These are phyloP conservation scores for Urtica urens DNA, from an alignment of 306 rosid species.

Conservation along the genomic window DNA sequence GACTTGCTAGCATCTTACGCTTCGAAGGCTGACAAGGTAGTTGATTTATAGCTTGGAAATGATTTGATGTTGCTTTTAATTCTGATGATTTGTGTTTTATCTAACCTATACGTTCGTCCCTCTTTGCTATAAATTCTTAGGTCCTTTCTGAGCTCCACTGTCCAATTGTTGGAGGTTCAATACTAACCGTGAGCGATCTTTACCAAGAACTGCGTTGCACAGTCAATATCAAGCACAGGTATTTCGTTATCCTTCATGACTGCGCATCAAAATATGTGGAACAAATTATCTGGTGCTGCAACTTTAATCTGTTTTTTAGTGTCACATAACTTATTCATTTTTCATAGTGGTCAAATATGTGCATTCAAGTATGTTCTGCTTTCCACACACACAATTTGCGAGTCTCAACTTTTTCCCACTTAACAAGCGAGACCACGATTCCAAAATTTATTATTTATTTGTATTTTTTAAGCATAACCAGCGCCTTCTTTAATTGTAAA, in stretches of 20 bases:
- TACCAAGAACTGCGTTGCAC: slow-evolving; percentile 77
- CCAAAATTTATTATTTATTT: too few relatives aligned
- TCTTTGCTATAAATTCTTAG: slow-evolving; percentile 20
- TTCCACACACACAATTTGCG: too few relatives aligned
- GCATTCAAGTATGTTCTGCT: too few relatives aligned
- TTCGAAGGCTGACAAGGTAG: slow-evolving; percentile 87
- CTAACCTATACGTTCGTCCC: not conserved
- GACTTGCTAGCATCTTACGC: slow-evolving; percentile 61
- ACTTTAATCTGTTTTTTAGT: too few relatives aligned
- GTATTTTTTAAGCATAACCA: too few relatives aligned
- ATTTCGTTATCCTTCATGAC: slow-evolving; percentile 2
- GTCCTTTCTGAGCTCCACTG: slow-evolving; percentile 80
- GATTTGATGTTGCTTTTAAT: not conserved
- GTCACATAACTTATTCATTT: too few relatives aligned
- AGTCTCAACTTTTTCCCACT: too few relatives aligned
- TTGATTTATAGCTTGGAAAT: slow-evolving; percentile 6
- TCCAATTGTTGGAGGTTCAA: slow-evolving; percentile 67
- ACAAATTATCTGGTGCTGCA: not conserved
- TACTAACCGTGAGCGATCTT: slow-evolving; percentile 72
- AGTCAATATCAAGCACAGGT: slow-evolving; percentile 91
- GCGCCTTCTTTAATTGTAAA: too few relatives aligned
- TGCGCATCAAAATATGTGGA: not conserved
- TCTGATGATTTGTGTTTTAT: slow-evolving; percentile 5
- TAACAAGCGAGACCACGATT: too few relatives aligned
- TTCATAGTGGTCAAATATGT: too few relatives aligned